A percentile compares a stretch with the other conserved stretches of the same genome.
Evolutionary conservation across 1,284 basidiomycete genomes (phyloP).

Genomic region (Sanghuangporus weigelae): DNA sequence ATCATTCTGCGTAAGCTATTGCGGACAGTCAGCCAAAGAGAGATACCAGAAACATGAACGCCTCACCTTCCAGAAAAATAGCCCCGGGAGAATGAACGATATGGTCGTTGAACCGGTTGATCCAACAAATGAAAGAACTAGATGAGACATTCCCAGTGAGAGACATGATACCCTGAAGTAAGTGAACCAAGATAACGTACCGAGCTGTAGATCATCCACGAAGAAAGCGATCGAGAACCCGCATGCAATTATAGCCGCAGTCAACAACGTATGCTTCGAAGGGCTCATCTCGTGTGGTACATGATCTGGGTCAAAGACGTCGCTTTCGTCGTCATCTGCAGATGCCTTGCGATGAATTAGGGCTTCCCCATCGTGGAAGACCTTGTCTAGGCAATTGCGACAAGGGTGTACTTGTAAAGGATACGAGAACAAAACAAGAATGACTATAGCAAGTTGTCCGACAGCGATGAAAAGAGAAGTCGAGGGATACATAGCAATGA

Average conservation of each 20-base stretch:
- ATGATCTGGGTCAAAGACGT: conserved; percentile 42
- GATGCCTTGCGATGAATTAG: conserved; percentile 13
- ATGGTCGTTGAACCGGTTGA: conserved; percentile 96
- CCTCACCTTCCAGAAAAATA: conserved; percentile 75
- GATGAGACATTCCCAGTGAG: neutral
- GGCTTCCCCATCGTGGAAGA: conserved; percentile 51
- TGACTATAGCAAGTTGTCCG: conserved; percentile 89
- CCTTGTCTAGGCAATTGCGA: conserved; percentile 88
- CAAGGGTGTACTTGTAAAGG: conserved; percentile 94
- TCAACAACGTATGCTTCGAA: conserved; percentile 73
- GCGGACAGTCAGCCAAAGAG: conserved; percentile 19
- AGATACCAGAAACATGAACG: conserved; percentile 20
- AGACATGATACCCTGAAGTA: neutral
- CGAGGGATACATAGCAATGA: conserved; percentile 95
- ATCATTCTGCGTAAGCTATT: conserved; percentile 69
- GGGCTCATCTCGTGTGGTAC: conserved; percentile 59
- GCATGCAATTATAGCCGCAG: conserved; percentile 61
- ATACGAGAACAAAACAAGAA: conserved; percentile 88
- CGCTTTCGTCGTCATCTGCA: conserved; percentile 40
- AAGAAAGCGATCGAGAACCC: conserved; percentile 80
- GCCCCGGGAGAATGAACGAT: conserved; percentile 92
- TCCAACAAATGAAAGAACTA: conserved; percentile 94
- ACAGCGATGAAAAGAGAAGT: conserved; percentile 89
- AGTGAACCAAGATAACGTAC: conserved; percentile 39
- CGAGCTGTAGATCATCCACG: conserved; percentile 79